phyloP scores from a whole-genome alignment of 2,329 filamentous ascomycete species.

The Teratosphaeria pseudoeucalypti region DNA sequence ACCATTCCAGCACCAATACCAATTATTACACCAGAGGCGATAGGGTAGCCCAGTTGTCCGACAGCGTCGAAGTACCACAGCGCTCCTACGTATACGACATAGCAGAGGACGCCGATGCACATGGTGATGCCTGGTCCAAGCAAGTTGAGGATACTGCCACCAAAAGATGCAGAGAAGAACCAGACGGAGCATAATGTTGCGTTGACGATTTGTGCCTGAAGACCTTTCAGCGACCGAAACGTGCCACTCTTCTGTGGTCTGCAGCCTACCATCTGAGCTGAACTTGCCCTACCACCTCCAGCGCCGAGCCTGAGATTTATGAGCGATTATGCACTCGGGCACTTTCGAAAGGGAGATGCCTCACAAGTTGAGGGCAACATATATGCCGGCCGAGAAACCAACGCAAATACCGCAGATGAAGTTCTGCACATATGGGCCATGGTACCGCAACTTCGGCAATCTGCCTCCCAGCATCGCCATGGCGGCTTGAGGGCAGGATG shows the following conservation, averaged over 20 bases:
- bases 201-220: conserved; percentile 15
- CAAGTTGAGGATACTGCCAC: conserved; percentile 19
- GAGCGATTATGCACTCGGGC: not conserved
- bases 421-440: conserved; percentile 1
- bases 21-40: conserved; percentile 17
- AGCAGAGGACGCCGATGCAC: conserved; percentile 17
- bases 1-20: conserved; percentile 24
- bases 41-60: conserved; percentile 17
- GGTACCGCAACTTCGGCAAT: not conserved
- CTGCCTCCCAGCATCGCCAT: not conserved
- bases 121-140: conserved; percentile 17
- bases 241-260: not conserved
- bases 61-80: conserved; percentile 23
- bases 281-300: conserved; percentile 20
- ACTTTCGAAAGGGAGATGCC: not conserved
- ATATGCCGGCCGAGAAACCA: conserved; percentile 12
- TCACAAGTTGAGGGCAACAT: conserved; percentile 10
- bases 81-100: conserved; percentile 21
- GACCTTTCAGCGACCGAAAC: not conserved
- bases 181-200: conserved; percentile 21
- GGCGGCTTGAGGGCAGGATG: not conserved
- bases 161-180: conserved; percentile 19
- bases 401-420: conserved; percentile 2
- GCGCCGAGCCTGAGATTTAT: conserved; percentile 15
- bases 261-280: conserved; percentile 13